Percentiles rank a stretch among this genome's conserved stretches.
These are phyloP conservation scores for Trichosporon sp. DNA, from an alignment of 1,284 basidiomycete species.

Conservation along the genomic window DNA sequence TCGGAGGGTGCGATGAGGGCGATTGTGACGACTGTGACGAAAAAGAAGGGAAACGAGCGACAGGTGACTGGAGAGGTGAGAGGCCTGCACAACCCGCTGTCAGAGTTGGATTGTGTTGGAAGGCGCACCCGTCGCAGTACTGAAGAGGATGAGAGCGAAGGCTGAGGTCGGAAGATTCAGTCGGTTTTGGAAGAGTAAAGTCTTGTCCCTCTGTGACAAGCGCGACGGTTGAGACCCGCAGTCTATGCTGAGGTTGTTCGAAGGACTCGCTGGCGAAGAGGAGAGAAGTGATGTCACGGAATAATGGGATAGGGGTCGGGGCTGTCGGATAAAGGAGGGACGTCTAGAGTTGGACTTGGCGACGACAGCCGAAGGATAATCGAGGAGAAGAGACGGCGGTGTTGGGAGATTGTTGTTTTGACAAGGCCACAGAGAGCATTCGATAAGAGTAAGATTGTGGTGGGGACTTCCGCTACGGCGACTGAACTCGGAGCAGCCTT, in stretches of 20 bases:
- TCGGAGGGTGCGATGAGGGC: not conserved
- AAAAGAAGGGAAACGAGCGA: not conserved
- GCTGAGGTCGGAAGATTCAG: not conserved
- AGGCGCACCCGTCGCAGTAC: not conserved
- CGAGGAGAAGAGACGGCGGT: not conserved
- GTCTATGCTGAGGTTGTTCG: not conserved
- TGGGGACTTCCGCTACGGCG: not conserved
- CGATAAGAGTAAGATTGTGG: not conserved
- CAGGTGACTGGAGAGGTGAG: not conserved
- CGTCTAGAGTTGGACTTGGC: constrained; percentile 3
- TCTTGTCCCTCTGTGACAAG: too few species aligned
- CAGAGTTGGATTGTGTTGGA: not conserved
- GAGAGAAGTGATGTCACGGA: not conserved
- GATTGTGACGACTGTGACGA: not conserved
- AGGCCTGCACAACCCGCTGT: not conserved
- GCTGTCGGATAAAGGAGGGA: not conserved
- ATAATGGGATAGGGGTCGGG: not conserved
- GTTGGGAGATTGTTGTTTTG: too few species aligned
- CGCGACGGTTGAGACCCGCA: too few species aligned
- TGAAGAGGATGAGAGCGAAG: not conserved
- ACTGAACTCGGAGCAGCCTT: not conserved
- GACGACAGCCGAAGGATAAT: too few species aligned
- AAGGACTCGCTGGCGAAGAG: not conserved
- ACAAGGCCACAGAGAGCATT: not conserved
- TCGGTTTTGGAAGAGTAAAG: not conserved